Evolutionary conservation across 768 basidiomycete genomes (phyloP), one percentile per base, ranked within the genome.

Genomic region (Amanita thiersii): DNA sequence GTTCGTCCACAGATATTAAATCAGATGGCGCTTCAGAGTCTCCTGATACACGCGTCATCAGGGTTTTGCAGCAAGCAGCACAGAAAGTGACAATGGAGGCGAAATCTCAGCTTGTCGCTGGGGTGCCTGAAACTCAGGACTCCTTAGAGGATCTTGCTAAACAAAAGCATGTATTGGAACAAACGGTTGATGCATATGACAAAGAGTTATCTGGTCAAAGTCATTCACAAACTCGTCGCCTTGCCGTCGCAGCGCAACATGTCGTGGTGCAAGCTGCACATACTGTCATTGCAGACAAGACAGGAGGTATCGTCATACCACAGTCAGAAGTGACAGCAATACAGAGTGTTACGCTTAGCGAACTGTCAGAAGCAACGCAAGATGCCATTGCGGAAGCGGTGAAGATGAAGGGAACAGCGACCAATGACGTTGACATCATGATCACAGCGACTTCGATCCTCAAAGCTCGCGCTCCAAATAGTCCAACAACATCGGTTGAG

Each of bases 231-330:
- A 68, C 65, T 61, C 59, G 79, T 54, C 59, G 75, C 53, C 68
- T 88, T 45, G 84, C 82, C 4, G 78, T 76, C 9, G 86, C 86
- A 3, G 86, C 85, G 12, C 83, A 86, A 51, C 79, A 86, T 45
- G 81, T 89, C 43, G 87, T 90, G 34, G 69, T 86, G 24, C 79
- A 85, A 53, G 87, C 87, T 19, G 86, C 87, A 18, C 80, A 86
- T 54, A 73, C 81, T 11, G 70, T 72, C 4, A 64, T 72, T 25
- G 71, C 72, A 24, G 68, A 72, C 53, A 67, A 67, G 37, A 62
- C 70, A 35, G 63, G 65, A 37, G 61, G 61, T 11, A 51, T 65
- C 14, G 63, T 63, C 9, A 50, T 59, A 11, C 60, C 60, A 38
- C 67, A 60, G 33, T 57, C 61, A 17, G 64, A 67, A 50, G 58